A percentile compares a stretch with the other conserved stretches of the same genome.
These are phyloP conservation scores for Amanita subjunquillea DNA, from an alignment of 768 basidiomycete genomes.

Conservation along the genomic window DNA sequence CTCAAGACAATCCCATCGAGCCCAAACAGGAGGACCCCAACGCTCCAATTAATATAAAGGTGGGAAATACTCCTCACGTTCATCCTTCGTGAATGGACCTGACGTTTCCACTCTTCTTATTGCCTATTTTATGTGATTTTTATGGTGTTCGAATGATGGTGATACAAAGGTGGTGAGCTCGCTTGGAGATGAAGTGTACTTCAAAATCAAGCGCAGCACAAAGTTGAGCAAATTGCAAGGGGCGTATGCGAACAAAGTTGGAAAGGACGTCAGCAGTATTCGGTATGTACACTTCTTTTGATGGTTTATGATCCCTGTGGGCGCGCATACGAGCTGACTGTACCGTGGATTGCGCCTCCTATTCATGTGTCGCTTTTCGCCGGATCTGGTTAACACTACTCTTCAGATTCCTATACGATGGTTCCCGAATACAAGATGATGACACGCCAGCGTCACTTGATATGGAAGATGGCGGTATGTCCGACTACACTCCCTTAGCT, in stretches of 20 bases:
- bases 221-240: constrained; percentile 88
- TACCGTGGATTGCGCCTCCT: neutral
- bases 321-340: neutral
- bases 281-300: constrained; percentile 44
- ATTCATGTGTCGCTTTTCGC: neutral
- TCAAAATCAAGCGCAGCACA: constrained; percentile 94
- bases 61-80: constrained; percentile 13
- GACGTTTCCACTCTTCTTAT: neutral
- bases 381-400: neutral
- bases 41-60: constrained; percentile 74
- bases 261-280: constrained; percentile 80
- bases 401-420: constrained; percentile 84
- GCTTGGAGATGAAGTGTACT: constrained; percentile 82
- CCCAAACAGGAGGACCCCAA: constrained; percentile 50
- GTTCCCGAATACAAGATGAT: constrained; percentile 73
- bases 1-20: constrained; percentile 19
- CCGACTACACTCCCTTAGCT: neutral
- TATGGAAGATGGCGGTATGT: constrained; percentile 81
- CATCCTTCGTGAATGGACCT: neutral
- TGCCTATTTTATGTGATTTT: neutral
- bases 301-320: neutral
- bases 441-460: constrained; percentile 80
- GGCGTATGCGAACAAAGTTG: constrained; percentile 88
- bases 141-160: constrained; percentile 2
- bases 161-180: constrained; percentile 57